Conservation (phyloP, 495 filamentous ascomycete genomes). For the Aspergillus kassunensis region DNA sequence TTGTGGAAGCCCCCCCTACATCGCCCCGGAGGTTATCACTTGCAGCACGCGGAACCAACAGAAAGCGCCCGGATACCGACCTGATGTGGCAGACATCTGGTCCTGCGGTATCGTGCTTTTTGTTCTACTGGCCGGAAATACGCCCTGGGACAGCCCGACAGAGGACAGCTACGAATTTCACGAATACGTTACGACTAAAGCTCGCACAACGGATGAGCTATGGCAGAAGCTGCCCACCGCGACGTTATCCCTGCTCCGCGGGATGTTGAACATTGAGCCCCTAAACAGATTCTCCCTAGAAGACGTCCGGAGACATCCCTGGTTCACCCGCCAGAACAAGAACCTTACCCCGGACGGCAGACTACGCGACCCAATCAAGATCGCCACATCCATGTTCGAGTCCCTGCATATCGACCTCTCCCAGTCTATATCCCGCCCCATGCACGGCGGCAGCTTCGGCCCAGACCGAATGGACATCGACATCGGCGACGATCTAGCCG, state of each 20-base stretch:
- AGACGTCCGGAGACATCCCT: conserved; percentile 88
- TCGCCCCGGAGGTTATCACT: conserved; percentile 85
- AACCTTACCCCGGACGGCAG: conserved; percentile 69
- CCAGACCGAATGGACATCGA: conserved; percentile 53
- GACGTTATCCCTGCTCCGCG: conserved; percentile 82
- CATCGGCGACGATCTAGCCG: conserved; percentile 40
- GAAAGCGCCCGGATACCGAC: conserved; percentile 66
- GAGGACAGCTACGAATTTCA: conserved; percentile 73
- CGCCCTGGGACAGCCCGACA: conserved; percentile 94
- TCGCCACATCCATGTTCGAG: conserved; percentile 92
- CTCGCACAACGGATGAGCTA: conserved; percentile 75
- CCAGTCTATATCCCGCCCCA: conserved; percentile 49
- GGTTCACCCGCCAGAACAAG: conserved; percentile 83
- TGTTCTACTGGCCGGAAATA: conserved; percentile 91
- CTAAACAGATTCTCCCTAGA: conserved; percentile 75
- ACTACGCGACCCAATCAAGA: conserved; percentile 70
- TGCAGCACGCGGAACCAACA: conserved; percentile 41
- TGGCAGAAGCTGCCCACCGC: conserved; percentile 77
- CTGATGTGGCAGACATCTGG: conserved; percentile 91
- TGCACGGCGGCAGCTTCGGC: conserved; percentile 37
- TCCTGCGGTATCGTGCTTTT: conserved; percentile 96
- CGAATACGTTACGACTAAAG: conserved; percentile 76
- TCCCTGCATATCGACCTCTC: conserved; percentile 87
- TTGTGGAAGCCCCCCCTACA: conserved; percentile 95
- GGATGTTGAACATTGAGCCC: conserved; percentile 86